Evolutionary conservation across 73 alveolate species (phyloP).

Genomic region (Symbiodinium natans): DNA sequence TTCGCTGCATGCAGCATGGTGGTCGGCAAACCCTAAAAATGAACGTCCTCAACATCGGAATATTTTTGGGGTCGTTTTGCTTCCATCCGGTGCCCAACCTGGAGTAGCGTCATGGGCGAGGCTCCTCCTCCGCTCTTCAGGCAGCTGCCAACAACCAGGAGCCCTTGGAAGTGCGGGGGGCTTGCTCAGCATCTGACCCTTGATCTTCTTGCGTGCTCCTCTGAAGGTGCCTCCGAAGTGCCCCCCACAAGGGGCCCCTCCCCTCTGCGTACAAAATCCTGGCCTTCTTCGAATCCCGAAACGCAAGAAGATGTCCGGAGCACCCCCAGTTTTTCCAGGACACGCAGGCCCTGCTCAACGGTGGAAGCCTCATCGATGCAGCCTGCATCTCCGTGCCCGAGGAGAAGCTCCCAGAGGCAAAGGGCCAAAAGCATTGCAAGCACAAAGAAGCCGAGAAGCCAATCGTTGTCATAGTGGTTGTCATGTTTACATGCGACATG

Average conservation of each 20-base stretch:
- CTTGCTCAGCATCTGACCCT: not conserved
- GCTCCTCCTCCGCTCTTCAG: slow-evolving; percentile 36
- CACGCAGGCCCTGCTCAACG: slow-evolving; percentile 45
- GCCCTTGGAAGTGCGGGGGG: not conserved
- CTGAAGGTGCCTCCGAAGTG: too few species aligned
- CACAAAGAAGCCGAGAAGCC: not conserved
- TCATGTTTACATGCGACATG: not conserved
- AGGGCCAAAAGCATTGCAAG: not conserved
- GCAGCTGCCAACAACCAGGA: slow-evolving; percentile 71
- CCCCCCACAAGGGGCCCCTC: too few species aligned
- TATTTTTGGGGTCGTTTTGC: not conserved
- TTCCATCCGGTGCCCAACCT: not conserved
- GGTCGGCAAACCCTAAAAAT: not conserved
- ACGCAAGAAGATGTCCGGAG: too few species aligned
- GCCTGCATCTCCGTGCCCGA: slow-evolving; percentile 80
- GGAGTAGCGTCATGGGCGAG: not conserved
- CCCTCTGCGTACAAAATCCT: too few species aligned
- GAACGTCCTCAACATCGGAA: too few species aligned
- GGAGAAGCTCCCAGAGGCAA: slow-evolving; percentile 35
- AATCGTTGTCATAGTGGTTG: not conserved
- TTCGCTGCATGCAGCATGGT: not conserved
- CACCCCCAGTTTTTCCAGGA: slow-evolving; percentile 8
- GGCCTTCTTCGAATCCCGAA: too few species aligned
- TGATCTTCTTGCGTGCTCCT: not conserved
- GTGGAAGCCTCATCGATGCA: slow-evolving; percentile 66